Evolutionary conservation across 2,329 filamentous ascomycete genomes (phyloP).

Genomic region (Botrytis hyacinthi): DNA sequence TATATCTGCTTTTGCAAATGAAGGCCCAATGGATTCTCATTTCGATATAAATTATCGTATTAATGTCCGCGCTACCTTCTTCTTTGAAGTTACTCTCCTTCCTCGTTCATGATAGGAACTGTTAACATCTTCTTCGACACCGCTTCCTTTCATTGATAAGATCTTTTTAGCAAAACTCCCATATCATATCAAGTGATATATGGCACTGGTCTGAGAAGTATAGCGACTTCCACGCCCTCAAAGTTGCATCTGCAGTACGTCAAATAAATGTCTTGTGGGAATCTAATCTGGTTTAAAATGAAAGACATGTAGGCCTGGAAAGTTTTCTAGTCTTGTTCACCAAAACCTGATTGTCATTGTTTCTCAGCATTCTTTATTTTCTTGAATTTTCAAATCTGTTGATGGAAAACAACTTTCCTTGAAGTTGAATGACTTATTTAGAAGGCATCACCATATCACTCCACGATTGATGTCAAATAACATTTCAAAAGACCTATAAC

Average conservation of each 20-base stretch:
- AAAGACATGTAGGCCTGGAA: no score
- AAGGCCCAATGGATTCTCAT: no score
- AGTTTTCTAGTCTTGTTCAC: no score
- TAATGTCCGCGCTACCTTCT: background rate
- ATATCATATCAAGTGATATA: no score
- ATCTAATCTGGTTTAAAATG: no score
- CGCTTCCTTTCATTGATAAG: background rate
- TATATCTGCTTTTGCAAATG: background rate
- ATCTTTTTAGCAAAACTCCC: no score
- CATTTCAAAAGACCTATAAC: background rate
- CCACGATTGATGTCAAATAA: background rate
- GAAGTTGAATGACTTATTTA: background rate
- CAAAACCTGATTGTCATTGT: no score
- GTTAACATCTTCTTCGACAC: background rate
- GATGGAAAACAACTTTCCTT: background rate
- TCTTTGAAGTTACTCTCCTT: background rate
- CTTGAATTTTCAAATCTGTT: background rate
- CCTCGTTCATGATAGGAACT: background rate
- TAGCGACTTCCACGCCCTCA: no score
- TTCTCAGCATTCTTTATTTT: background rate
- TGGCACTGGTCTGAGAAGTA: no score
- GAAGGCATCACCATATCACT: background rate
- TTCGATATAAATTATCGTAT: background rate
- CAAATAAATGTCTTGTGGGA: no score
- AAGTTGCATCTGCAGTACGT: no score